These are phyloP conservation scores for Arachnopeziza araneosa DNA, from an alignment of 2,329 filamentous ascomycete genomes.

Conservation along the genomic window DNA sequence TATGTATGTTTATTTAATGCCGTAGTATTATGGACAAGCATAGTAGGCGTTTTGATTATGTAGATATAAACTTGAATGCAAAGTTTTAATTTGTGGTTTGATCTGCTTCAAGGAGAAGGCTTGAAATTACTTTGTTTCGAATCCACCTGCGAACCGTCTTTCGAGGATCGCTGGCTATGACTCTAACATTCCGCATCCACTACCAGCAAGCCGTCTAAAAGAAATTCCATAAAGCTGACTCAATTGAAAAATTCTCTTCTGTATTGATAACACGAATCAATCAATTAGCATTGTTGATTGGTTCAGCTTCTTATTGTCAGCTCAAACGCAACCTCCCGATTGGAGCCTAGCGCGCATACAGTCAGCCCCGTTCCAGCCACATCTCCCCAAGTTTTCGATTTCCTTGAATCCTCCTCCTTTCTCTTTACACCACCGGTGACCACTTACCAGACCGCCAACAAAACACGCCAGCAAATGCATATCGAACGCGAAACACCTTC, in stretches of 20 bases:
- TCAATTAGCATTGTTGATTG: neutral
- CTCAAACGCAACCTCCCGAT: neutral
- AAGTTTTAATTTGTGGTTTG: neutral
- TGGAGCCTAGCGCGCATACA: neutral
- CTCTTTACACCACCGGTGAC: neutral
- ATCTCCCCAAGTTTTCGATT: neutral
- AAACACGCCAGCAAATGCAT: slow-evolving; percentile 28
- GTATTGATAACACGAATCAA: neutral
- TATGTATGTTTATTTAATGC: neutral
- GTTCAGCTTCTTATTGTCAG: neutral
- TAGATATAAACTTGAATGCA: neutral
- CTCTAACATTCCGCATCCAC: neutral
- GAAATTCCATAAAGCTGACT: no score
- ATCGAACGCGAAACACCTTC: slow-evolving; percentile 25
- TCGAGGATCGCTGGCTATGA: neutral
- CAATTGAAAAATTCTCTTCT: neutral
- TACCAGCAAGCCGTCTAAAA: neutral
- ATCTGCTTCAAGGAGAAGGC: neutral
- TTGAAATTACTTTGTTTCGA: neutral
- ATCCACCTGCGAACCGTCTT: neutral
- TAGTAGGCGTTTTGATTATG: neutral
- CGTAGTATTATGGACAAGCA: neutral
- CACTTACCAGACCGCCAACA: neutral
- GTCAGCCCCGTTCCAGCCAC: neutral
- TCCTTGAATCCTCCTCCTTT: neutral